Base-by-base conservation (phyloP, 164 flowering plant genomes). In the Stephania cephalantha region DNA sequence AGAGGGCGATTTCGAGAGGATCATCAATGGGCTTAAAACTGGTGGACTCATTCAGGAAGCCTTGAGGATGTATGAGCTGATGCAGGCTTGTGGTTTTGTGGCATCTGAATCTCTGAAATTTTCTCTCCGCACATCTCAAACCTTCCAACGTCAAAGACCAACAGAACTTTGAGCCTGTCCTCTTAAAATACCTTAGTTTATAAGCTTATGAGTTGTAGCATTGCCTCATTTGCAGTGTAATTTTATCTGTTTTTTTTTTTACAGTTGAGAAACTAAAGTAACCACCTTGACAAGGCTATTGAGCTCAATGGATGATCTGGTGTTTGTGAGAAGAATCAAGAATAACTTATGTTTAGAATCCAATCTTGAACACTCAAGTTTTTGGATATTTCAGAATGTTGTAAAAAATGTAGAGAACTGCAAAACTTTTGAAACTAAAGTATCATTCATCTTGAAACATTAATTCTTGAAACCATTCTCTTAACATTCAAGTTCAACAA, bases 11-110 rank as follows among this genome's bases (percentile, higher is more conserved):
- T 92, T 87, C 77, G 97, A 89, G 84, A 89, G 90, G 78, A 75
- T 90, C 69, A 82, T 89, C 71, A 61, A 70, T 31, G 91, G 89
- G 46, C 91, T 94, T 52, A 66, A 79, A n/a, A 81, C 61, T 1
- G 94, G 97, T 74, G 89, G 90, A 44, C 88, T 91, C 71, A 52
- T 15, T 71, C 75, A 85, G 77, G 94, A 94, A n/a, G 97, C 97
- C 64, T 46, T 25, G 31, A 87, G 88, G 78, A 48, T 92, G 53
- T 75, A 72, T 29, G 77, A 69, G 12, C 15, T 83, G 76, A 94
- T 94, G 97, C 85, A 85, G 81, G 81, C 83, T 4, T 88, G 72
- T 73, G 98, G 98, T 25, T 90, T 87, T 52, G 5, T 69, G 11
- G 75, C 80, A 46, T 85, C 94, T 6, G 84, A 88, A 7, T 29